These are phyloP conservation scores for Penicillium paxilli DNA, from an alignment of 495 filamentous ascomycete species.

Conservation along the genomic window DNA sequence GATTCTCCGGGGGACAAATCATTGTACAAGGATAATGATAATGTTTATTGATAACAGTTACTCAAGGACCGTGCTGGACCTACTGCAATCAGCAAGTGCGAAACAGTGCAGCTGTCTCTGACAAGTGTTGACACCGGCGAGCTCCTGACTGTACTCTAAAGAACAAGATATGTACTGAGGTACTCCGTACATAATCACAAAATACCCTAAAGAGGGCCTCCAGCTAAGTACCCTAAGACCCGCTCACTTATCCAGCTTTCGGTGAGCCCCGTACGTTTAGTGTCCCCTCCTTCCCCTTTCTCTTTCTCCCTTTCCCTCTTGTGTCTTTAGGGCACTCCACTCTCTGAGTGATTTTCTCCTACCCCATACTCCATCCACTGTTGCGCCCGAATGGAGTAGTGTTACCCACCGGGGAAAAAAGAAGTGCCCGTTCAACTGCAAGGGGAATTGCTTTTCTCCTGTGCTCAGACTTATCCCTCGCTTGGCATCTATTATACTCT, in stretches of 20 bases:
- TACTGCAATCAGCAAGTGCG: neutral
- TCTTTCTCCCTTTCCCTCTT: neutral
- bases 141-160: neutral
- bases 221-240: no score
- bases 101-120: neutral
- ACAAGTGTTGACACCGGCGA: neutral
- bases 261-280: slow-evolving; percentile 17
- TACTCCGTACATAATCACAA: neutral
- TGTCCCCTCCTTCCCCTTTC: neutral
- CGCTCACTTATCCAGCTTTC: slow-evolving; percentile 21
- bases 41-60: neutral
- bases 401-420: slow-evolving; percentile 10
- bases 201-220: neutral
- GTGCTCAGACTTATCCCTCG: neutral
- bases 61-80: neutral
- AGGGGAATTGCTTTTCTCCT: neutral
- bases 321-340: slow-evolving; percentile 5
- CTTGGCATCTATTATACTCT: neutral
- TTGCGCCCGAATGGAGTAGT: slow-evolving; percentile 6
- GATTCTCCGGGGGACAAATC: neutral
- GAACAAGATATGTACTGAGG: no score
- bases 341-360: slow-evolving; percentile 13
- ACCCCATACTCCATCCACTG: slow-evolving; percentile 20
- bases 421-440: neutral
- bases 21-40: neutral